These are phyloP conservation scores for Zarea fungicola DNA, from an alignment of 2,329 filamentous ascomycete species.

Conservation along the genomic window DNA sequence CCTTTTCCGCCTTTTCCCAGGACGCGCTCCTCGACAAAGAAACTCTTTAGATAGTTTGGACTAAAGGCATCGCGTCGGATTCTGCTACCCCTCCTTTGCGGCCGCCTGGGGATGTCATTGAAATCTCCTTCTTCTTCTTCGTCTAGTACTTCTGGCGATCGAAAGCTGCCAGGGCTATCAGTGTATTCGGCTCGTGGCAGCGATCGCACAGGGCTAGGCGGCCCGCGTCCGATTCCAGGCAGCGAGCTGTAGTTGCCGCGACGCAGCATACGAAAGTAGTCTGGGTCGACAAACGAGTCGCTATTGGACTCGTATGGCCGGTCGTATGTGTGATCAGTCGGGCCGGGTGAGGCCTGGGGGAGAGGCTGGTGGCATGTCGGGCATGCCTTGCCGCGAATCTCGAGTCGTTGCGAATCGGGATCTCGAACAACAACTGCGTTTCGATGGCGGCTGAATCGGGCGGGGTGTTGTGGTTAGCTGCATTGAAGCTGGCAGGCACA, in stretches of 20 bases:
- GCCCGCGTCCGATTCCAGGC: constrained; percentile 39
- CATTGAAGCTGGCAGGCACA: not conserved
- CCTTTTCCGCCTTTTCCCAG: constrained; percentile 90
- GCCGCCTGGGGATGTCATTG: not conserved
- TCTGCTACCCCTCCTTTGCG: constrained; percentile 46
- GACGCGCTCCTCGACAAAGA: constrained; percentile 84
- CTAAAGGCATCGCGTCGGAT: constrained; percentile 87
- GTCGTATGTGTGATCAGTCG: constrained; percentile 46
- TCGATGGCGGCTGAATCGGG: constrained; percentile 67
- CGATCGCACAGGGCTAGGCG: constrained; percentile 50
- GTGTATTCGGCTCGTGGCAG: constrained; percentile 42
- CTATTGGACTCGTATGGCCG: constrained; percentile 32
- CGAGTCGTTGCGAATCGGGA: constrained; percentile 75
- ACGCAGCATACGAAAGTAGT: constrained; percentile 93
- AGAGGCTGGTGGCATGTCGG: constrained; percentile 84
- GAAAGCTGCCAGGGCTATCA: constrained; percentile 13
- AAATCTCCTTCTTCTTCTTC: constrained; percentile 16
- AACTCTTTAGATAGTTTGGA: constrained; percentile 85
- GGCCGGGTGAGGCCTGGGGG: constrained; percentile 35
- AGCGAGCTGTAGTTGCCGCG: constrained; percentile 37
- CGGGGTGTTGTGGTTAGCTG: not conserved
- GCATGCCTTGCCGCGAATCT: constrained; percentile 73
- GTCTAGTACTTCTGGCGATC: constrained; percentile 19
- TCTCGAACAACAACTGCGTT: constrained; percentile 92
- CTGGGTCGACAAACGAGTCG: constrained; percentile 76